Evolutionary conservation across 139 green algal genomes (phyloP), one percentile per base, ranked within the genome.

Genomic region (Chlamydomonas incerta): DNA sequence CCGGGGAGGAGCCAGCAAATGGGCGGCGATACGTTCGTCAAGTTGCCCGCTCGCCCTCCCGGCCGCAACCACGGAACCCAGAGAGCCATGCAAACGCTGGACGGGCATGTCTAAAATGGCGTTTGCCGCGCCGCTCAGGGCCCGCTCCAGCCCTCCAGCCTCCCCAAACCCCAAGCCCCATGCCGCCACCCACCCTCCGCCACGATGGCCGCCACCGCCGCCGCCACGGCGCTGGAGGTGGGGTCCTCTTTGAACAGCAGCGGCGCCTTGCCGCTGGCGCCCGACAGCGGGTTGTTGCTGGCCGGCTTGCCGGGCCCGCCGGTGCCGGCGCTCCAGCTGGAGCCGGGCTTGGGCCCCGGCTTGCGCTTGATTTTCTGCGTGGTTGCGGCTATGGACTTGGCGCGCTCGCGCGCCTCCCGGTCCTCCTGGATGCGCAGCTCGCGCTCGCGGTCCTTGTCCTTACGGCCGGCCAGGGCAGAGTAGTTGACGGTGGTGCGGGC

Each of bases 401-500:
- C 46, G 23, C 63, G 29, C 41, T 74, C 76, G 20, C 62, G 76
- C 9, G 67, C 65, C 46, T 85, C 79, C 37, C 63, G 63, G 17
- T 68, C 33, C 67, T 83, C 77, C 9, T 66, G 66, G 20, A 69
- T 66, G 5, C 66, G 65, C 63, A 85, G n/a, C 65, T 68, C 47
- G 17, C 77, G 75, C 34, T 83, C 77, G 1, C 77, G 65, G 21
- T 85, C 68, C 68, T 86, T 86, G 50, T 86, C 80, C 55, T 86
- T 86, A 55, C 71, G 79, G 68, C 80, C 80, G 34, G 80, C 80
- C 10, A 86, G 68, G 34, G 80, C 80, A 2, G 34, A 65, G 74
- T 95, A 93, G 82, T 92, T 92, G 70, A 90, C 74, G n/a, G 75
- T 50, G 21, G 46, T 62, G 34, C 80, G 71, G 35, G 73, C 67